These are phyloP conservation scores for Chlorella sp. DNA, from an alignment of 139 green algal genomes.

Conservation along the genomic window DNA sequence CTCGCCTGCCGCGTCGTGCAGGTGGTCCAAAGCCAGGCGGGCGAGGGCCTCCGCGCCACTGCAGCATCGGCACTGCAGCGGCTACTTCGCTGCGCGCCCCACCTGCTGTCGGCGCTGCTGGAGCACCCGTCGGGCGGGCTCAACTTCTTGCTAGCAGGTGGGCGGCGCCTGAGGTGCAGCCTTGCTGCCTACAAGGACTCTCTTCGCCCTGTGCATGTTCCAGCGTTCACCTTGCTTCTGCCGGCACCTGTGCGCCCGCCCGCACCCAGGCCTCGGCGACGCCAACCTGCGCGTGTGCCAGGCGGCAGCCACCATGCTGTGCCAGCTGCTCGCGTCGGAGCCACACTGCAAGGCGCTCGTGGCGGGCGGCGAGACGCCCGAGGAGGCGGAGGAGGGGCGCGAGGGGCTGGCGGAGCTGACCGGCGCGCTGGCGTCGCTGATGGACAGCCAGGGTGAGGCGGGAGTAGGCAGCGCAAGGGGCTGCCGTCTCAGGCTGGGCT, in stretches of 20 bases:
- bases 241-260: background rate
- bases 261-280: slow-evolving; percentile 39
- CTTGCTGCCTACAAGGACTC: background rate
- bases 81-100: slow-evolving; percentile 50
- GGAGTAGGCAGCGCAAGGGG: no score
- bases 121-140: background rate
- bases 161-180: background rate
- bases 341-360: background rate
- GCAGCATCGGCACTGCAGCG: slow-evolving; percentile 72
- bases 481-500: no score
- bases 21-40: slow-evolving; percentile 7
- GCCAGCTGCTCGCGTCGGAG: slow-evolving; percentile 37
- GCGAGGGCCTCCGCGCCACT: slow-evolving; percentile 56
- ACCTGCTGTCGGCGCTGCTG: background rate
- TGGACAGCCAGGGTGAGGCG: slow-evolving; percentile 19
- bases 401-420: no score
- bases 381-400: slow-evolving; percentile 3
- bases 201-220: background rate
- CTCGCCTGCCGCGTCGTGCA: no score
- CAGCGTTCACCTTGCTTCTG: background rate
- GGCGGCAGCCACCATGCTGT: slow-evolving; percentile 75
- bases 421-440: background rate
- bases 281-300: slow-evolving; percentile 67
- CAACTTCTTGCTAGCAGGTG: slow-evolving; percentile 6
- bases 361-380: background rate